A percentile compares a stretch with the other conserved stretches of the same genome.
Conservation (phyloP, 2,329 filamentous ascomycete genomes). For the Cladobotryum mycophilum region DNA sequence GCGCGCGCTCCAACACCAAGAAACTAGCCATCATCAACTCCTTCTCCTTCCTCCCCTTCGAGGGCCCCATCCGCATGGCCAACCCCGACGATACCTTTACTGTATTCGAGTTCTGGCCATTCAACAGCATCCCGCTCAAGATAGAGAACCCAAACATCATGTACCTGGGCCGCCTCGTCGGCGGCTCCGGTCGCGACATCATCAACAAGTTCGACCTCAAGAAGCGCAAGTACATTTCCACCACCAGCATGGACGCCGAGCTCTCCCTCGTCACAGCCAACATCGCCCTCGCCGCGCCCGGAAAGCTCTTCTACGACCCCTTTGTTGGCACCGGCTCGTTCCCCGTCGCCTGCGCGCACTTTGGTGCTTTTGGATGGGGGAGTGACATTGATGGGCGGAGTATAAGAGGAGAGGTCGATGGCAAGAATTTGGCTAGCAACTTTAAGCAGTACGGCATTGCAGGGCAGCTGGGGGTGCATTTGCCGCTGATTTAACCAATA, state of each 20-base stretch:
- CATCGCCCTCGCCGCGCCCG: slow-evolving; percentile 73
- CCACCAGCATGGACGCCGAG: slow-evolving; percentile 96
- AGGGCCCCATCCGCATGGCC: slow-evolving; percentile 72
- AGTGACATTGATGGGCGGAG: slow-evolving; percentile 91
- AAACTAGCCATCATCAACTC: slow-evolving; percentile 74
- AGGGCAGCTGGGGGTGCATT: slow-evolving; percentile 69
- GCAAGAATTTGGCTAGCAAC: slow-evolving; percentile 56
- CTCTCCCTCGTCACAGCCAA: slow-evolving; percentile 88
- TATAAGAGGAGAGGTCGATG: slow-evolving; percentile 64
- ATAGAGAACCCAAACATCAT: slow-evolving; percentile 50
- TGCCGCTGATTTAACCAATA: slow-evolving; percentile 81
- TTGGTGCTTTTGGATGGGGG: slow-evolving; percentile 76
- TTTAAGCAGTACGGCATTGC: slow-evolving; percentile 76
- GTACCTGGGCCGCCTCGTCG: slow-evolving; percentile 69
- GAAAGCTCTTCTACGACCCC: slow-evolving; percentile 86
- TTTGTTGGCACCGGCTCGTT: slow-evolving; percentile 96
- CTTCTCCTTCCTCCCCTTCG: slow-evolving; percentile 71
- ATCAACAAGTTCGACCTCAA: slow-evolving; percentile 79
- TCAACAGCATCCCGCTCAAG: slow-evolving; percentile 42
- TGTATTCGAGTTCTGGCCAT: slow-evolving; percentile 75
- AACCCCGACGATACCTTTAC: slow-evolving; percentile 68
- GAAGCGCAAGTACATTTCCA: slow-evolving; percentile 88
- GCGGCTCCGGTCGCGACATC: slow-evolving; percentile 58
- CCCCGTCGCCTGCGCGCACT: slow-evolving; percentile 81
- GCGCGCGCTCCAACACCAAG: slow-evolving; percentile 55